Base-by-base conservation (phyloP, 106 monocot genomes). In the Dendrobium officinale region DNA sequence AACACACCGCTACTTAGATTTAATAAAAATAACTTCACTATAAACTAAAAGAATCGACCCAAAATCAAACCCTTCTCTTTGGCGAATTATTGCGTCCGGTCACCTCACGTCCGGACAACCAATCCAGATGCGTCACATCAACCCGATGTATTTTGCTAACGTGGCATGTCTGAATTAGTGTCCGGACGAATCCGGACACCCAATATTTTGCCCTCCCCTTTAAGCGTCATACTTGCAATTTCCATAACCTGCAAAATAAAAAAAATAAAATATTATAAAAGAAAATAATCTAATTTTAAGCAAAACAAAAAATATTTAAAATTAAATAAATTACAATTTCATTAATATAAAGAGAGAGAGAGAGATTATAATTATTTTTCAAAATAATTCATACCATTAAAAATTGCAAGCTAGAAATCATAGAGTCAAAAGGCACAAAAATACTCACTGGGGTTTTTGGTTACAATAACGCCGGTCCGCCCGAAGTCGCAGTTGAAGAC, bases 401-500 rank as follows among this genome's bases (percentile, higher is more conserved):
- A 45, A 45, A 6, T 45, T 9, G 45, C 45, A 9, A 45, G 45
- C 45, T 45, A 45, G 45, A 9, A 44, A 44, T 44, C 44, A 44
- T 27, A 67, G 22, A 24, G 24, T 26, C 26, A 26, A 26, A 26
- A 67, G 3, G 11, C 11, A 31, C 33, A 37, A 3, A 70, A 33
- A 13, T 33, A 6, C 83, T 84, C 85, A 90, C 92, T 93, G 51
- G 92, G 92, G 80, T 93, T 86, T 0, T 51, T 22, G 8, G 75
- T 24, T 41, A 83, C 79, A n/a, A 93, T 16, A 5, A 85, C 20
- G 41, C 93, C 93, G 15, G 88, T 90, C 42, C 75, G 77, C 1
- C 84, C 85, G 68, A 93, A 93, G 55, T 93, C 85, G 55, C 93
- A 93, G 70, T 85, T 82, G 67, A 85, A 87, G 42, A 55, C 55